Base-by-base conservation (phyloP, 768 basidiomycete genomes). In the Boletus insuetus region DNA sequence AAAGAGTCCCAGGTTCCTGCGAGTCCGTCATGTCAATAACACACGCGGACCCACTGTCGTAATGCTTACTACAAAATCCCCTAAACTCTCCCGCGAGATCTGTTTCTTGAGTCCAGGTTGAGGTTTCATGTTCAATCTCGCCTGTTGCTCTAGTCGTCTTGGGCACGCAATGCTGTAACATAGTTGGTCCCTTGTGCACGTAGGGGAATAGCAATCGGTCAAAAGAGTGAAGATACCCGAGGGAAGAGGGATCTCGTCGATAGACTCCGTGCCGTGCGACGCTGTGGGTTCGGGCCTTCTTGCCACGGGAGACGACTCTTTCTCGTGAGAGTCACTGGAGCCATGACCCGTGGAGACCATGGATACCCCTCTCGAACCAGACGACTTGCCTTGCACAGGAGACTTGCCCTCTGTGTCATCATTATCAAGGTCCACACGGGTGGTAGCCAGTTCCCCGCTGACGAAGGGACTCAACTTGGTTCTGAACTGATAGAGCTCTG, bases 161-260 rank as follows among this genome's bases (percentile, higher is more conserved):
- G 97, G 97, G 68, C 97, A 99, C 26, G 94, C 94, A 59, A 98
- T 98, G 60, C 90, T 93, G 70, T 99, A 98, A 74, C 97, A 99
- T n/a, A 98, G 74, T 56, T 83, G 85, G 67, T 98, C 95, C 49
- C 91, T 79, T 34, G 91, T 90, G 73, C 97, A 98, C 31, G 97
- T 99, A 17, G 97, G 94, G 12, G 94, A 97, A 74, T 98, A 98
- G 70, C 97, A 99, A 68, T 97, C 95, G 0, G 94, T 95, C 58
- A 99, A 79, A 43, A 98, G 80, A 2, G 95, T 98, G 71, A 98
- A 98, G 16, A 98, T 94, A 22, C 97, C 97, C 0, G 89, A 83
- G 3, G 97, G 97, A 52, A 98, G 73, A 22, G 84, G 81, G 14
- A 82, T 73, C 62, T 89, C 87, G 56, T 91, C 89, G 7, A 75